Base-by-base conservation (phyloP, 2,329 filamentous ascomycete genomes). In the Bipolaris victoriae region DNA sequence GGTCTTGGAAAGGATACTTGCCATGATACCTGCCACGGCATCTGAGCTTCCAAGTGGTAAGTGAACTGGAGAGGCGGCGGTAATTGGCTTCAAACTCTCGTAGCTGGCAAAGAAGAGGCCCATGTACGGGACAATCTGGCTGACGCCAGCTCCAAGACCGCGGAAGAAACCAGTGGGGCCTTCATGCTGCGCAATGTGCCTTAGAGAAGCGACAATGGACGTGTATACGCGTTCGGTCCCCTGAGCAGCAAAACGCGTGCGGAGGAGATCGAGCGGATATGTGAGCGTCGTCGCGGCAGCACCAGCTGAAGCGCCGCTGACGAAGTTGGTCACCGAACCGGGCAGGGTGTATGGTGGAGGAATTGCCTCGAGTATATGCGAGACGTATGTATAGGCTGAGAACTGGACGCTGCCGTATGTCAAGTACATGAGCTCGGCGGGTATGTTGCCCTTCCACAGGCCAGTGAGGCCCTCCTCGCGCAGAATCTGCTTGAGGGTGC, bases 381-480 rank as follows among this genome's bases (percentile, higher is more conserved):
- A 90, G 22, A 86, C 84, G 49, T 86, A 87, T 55, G 92, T 89
- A 80, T 99, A 99, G 26, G 90, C 83, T 29, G 90, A 89, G 82
- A 99, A 99, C 78, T 99, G 95, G 33, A 91, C 82, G 61, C 90
- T 90, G 62, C 91, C 89, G 79, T 98, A 99, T 76, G 88, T 89
- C 64, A 99, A 84, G 80, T 99, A 99, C 80, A 99, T 88, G 62
- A 95, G 80, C 82, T 98, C 95, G 49, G 95, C 95, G 37, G 95
- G 93, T 57, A 99, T 87, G 75, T 99, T 99, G 74, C 95, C 95
- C 82, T 98, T 98, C 95, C 95, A 99, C 63, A 99, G 84, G 29
- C 87, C 86, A 3, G 89, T 89, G 65, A 98, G 73, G 40, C 95
- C 95, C 76, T 99, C 95, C 70, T 92, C 83, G 26, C 80, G 81